phyloP scores from a whole-genome alignment of 331 rosid species.

The Quercus phellos region DNA sequence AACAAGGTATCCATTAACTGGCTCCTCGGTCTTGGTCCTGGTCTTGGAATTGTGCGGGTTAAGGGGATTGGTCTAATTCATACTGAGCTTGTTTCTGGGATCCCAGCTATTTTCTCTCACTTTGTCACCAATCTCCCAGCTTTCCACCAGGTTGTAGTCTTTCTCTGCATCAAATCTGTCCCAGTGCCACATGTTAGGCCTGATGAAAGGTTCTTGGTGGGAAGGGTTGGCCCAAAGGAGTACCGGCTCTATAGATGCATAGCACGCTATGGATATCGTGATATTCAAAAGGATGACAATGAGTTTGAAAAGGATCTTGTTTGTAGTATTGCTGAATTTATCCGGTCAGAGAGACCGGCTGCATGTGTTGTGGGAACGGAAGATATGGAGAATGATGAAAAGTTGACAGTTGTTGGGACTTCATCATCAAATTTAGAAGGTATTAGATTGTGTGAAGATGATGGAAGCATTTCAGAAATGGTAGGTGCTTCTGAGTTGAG shows the following conservation, averaged over 20 bases:
- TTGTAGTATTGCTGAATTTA: slow-evolving; percentile 85
- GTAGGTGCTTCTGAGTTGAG: slow-evolving; percentile 55
- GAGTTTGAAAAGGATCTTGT: slow-evolving; percentile 86
- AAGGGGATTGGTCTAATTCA: slow-evolving; percentile 91
- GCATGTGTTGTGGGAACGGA: slow-evolving; percentile 31
- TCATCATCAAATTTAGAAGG: slow-evolving; percentile 61
- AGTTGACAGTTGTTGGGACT: slow-evolving; percentile 89
- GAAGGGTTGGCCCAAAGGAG: slow-evolving; percentile 88
- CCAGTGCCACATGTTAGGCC: slow-evolving; percentile 89
- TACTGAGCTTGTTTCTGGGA: slow-evolving; percentile 88
- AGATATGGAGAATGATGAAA: slow-evolving; percentile 44
- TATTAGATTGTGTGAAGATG: slow-evolving; percentile 57
- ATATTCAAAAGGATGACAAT: slow-evolving; percentile 72
- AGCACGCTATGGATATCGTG: slow-evolving; percentile 87
- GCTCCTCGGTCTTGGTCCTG: slow-evolving; percentile 81
- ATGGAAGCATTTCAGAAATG: slow-evolving; percentile 16
- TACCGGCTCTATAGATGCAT: slow-evolving; percentile 80
- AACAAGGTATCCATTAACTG: slow-evolving; percentile 91
- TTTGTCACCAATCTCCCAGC: slow-evolving; percentile 94
- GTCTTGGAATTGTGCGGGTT: slow-evolving; percentile 80
- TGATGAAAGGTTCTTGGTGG: slow-evolving; percentile 82
- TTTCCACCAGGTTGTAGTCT: slow-evolving; percentile 85
- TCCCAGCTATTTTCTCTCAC: slow-evolving; percentile 93
- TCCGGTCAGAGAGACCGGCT: slow-evolving; percentile 55
- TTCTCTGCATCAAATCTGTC: slow-evolving; percentile 87